These are phyloP conservation scores for Jasminum sambac DNA, from an alignment of 257 asterid species.

Conservation along the genomic window DNA sequence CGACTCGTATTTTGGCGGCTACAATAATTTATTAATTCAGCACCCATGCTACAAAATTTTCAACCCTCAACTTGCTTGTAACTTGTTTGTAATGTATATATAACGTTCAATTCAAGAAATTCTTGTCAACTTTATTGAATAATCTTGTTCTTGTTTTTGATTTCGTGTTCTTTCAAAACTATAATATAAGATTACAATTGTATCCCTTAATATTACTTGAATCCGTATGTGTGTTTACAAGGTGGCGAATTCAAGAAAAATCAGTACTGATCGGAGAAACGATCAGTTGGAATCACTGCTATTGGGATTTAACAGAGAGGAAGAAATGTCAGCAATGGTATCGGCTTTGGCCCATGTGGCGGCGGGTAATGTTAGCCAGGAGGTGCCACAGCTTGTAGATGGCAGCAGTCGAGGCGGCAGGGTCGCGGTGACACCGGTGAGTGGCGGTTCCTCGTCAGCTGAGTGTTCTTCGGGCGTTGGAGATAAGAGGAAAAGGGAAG, in stretches of 20 bases:
- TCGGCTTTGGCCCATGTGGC: slow-evolving; percentile 56
- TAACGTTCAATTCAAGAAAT: background rate
- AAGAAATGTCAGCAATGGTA: slow-evolving; percentile 55
- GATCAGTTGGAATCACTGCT: slow-evolving; percentile 29
- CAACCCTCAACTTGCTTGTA: background rate
- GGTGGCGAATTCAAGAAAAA: slow-evolving; percentile 46
- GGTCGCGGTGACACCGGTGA: background rate
- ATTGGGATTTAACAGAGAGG: slow-evolving; percentile 48
- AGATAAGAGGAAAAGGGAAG: slow-evolving; percentile 52
- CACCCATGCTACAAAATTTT: no score
- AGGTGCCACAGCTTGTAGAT: slow-evolving; percentile 5
- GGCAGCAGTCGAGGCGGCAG: slow-evolving; percentile 6
- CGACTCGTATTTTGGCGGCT: background rate
- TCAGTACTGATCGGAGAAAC: slow-evolving; percentile 19
- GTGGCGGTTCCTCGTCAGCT: slow-evolving; percentile 26
- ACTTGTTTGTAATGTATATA: background rate
- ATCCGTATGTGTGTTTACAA: slow-evolving; percentile 19
- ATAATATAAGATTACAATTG: no score
- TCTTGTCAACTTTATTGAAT: background rate
- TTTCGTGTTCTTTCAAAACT: background rate
- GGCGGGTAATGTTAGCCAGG: slow-evolving; percentile 38
- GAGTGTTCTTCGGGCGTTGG: slow-evolving; percentile 30
- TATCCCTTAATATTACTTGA: background rate
- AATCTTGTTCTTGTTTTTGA: background rate
- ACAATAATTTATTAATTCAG: background rate